A percentile compares a stretch with the other conserved stretches of the same genome.
Conservation (phyloP, 257 asterid genomes). For the Solanum commersonii region DNA sequence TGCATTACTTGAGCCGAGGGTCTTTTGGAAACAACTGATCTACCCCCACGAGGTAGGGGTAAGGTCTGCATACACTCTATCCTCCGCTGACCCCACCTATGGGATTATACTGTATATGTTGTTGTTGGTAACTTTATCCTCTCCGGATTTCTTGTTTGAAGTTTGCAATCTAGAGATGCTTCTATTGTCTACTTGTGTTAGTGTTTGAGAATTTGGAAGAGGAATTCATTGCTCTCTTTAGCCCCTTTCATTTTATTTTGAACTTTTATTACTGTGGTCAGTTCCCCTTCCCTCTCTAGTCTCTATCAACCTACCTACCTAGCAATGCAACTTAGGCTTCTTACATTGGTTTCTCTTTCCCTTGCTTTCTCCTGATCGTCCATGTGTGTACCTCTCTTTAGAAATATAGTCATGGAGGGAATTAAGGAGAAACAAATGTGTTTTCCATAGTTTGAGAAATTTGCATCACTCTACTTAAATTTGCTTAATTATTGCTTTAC, state of each 20-base stretch:
- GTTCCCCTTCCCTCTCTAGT: not conserved
- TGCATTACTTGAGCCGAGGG: not conserved
- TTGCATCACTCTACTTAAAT: not conserved
- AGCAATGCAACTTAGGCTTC: not conserved
- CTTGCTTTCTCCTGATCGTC: not conserved
- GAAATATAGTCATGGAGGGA: not conserved
- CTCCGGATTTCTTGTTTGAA: not conserved
- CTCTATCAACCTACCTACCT: not conserved
- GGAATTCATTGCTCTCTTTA: not conserved
- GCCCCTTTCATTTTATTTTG: not conserved
- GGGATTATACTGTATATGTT: not conserved
- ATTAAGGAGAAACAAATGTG: not conserved
- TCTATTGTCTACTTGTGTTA: not conserved
- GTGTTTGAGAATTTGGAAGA: not conserved
- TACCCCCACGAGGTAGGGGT: not conserved
- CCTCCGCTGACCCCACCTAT: not conserved
- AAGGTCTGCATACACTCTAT: not conserved
- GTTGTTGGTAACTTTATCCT: not conserved
- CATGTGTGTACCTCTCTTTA: not conserved
- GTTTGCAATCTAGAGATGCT: not conserved
- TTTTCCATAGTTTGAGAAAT: not conserved
- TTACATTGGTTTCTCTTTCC: not conserved
- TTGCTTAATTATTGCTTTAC: not conserved
- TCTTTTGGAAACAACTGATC: not conserved
- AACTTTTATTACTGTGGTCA: not conserved